Conservation (phyloP, 2,329 filamentous ascomycete species). For the Cercospora sp. region DNA sequence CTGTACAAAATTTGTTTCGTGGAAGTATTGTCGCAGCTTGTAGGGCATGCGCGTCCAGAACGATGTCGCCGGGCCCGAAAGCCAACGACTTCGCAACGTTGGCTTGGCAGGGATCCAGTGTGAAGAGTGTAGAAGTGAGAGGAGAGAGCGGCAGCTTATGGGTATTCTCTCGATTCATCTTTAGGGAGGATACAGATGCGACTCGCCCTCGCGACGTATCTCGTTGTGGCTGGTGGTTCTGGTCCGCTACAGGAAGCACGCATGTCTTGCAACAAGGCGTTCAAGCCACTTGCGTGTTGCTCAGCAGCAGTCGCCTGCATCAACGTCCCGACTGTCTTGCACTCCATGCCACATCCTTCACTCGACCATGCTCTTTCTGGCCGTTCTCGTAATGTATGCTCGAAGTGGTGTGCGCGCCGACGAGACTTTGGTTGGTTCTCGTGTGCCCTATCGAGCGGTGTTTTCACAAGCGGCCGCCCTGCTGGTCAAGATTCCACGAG, state of each 20-base stretch:
- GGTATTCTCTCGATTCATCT: too few relatives aligned
- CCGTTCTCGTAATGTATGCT: background rate
- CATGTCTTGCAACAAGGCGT: background rate
- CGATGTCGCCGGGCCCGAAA: too few relatives aligned
- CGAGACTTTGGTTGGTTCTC: background rate
- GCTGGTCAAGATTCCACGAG: background rate
- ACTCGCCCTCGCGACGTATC: too few relatives aligned
- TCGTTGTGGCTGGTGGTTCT: background rate
- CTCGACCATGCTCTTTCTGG: background rate
- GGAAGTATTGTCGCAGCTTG: too few relatives aligned
- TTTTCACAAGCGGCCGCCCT: background rate
- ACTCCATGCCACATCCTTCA: background rate
- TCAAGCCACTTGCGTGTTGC: background rate
- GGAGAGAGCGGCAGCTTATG: too few relatives aligned
- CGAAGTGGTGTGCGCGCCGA: background rate
- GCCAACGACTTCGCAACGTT: too few relatives aligned
- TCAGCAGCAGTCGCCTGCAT: background rate
- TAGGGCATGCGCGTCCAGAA: too few relatives aligned
- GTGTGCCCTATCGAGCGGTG: background rate
- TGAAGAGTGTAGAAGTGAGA: too few relatives aligned
- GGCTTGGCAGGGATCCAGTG: too few relatives aligned
- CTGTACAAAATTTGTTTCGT: too few relatives aligned
- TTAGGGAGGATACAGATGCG: too few relatives aligned
- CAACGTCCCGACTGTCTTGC: background rate
- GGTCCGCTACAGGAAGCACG: background rate